These are phyloP conservation scores for Choiromyces venosus DNA, from an alignment of 495 filamentous ascomycete genomes.

Conservation along the genomic window DNA sequence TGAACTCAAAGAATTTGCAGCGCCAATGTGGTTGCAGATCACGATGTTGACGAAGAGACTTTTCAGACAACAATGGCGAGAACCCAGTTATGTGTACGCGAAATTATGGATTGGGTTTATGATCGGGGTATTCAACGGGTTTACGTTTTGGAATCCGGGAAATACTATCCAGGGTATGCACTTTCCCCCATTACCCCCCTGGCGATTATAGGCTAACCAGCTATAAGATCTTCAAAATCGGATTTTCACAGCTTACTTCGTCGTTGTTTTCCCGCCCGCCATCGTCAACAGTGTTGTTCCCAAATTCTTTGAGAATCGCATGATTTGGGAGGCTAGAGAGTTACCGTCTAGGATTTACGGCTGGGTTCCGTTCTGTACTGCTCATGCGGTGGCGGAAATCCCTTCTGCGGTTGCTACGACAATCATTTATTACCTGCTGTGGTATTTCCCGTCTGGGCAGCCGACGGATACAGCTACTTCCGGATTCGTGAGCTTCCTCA, in stretches of 20 bases:
- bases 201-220: no score
- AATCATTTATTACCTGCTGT: conserved; percentile 66
- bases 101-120: conserved; percentile 63
- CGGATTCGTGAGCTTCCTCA: neutral
- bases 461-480: conserved; percentile 58
- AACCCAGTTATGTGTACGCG: conserved; percentile 63
- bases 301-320: conserved; percentile 71
- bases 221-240: conserved; percentile 66
- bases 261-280: conserved; percentile 68
- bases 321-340: conserved; percentile 71
- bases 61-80: conserved; percentile 62
- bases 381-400: conserved; percentile 69
- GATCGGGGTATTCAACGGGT: conserved; percentile 69
- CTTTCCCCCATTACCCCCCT: no score
- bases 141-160: conserved; percentile 76
- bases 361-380: conserved; percentile 76
- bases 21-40: conserved; percentile 54
- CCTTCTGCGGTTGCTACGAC: conserved; percentile 60
- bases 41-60: conserved; percentile 55
- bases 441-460: conserved; percentile 75
- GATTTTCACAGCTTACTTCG: conserved; percentile 71
- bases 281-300: conserved; percentile 68
- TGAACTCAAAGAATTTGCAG: conserved; percentile 55
- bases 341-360: conserved; percentile 71
- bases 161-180: conserved; percentile 47